Evolutionary conservation across 805 yeast species (phyloP), one percentile per base, ranked within the genome.

Genomic region (Cyberlindnera maritima): DNA sequence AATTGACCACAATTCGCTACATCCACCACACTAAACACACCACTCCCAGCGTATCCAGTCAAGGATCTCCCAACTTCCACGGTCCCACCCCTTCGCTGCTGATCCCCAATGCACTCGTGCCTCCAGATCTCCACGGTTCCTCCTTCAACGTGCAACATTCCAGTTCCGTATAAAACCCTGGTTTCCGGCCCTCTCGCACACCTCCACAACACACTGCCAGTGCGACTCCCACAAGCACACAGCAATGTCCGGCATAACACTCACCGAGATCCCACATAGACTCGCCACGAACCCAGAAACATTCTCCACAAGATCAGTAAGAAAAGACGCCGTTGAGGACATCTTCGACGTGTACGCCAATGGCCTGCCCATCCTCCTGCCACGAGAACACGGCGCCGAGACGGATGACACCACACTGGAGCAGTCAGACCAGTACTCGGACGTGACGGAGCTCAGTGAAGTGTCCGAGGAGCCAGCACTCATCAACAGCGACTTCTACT

Each of bases 401-500:
- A 34, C 37, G 7, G 37, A 34, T 21, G 39, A 4, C 35, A 32
- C 19, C 18, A 17, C 18, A 17, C 19, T 14, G 14, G 35, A 17
- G 11, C 35, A 32, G 19, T 9, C 25, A 21, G 20, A 32, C 20
- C 35, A 32, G 20, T 32, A 15, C 35, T 32, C 35, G n/a, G 11
- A 28, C n/a, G 11, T 4, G 5, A 28, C 31, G 11, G n/a, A 11
- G 13, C 31, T 14, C 31, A 28, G 13, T 7, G 31, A 28, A 13
- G 31, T 32, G 19, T n/a, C 31, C 4, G 35, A 32, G n/a, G 12
- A 17, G 35, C 14, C 18, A 19, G 17, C 4, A 42, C 20, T 28
- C n/a, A 28, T 7, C 31, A 12, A 14, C 25, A 11, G 31, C 11
- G 41, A 70, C 10, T 85, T 88, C 60, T 88, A 88, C 75, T 80